A percentile compares a stretch with the other conserved stretches of the same genome.
phyloP scores from a whole-genome alignment of 169 alveolate species.

The Plasmodium falciparum region DNA sequence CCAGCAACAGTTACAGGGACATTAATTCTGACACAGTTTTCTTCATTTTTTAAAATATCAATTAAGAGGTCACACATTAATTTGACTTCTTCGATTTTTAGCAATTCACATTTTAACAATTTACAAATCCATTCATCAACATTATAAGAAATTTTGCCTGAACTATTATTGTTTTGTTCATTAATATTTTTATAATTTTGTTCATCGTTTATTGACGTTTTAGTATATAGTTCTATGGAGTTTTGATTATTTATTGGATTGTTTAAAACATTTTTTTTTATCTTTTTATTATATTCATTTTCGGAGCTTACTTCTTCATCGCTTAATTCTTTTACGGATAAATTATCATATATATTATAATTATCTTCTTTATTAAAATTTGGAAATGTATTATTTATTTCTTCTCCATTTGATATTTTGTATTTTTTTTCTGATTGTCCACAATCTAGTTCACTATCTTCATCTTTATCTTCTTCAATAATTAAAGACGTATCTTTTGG shows the following conservation, averaged over 20 bases:
- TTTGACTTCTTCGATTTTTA: slow-evolving; percentile 47
- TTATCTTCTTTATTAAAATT: slow-evolving; percentile 29
- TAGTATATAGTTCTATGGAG: neutral
- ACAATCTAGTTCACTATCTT: neutral
- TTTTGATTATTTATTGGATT: slow-evolving; percentile 14
- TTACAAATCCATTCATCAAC: slow-evolving; percentile 71
- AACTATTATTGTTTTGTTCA: neutral
- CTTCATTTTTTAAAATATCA: slow-evolving; percentile 89
- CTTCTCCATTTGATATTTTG: slow-evolving; percentile 19
- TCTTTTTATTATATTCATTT: slow-evolving; percentile 56
- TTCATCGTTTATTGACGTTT: neutral
- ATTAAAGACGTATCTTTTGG: neutral
- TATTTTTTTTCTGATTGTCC: slow-evolving; percentile 42
- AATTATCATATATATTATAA: slow-evolving; percentile 31
- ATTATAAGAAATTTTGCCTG: slow-evolving; percentile 22
- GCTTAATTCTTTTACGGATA: slow-evolving; percentile 67
- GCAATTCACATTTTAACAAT: slow-evolving; percentile 53
- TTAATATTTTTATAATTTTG: neutral
- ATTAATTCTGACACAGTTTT: slow-evolving; percentile 90
- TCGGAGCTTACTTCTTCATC: slow-evolving; percentile 63
- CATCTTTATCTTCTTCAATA: neutral
- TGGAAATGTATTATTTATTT: slow-evolving; percentile 1
- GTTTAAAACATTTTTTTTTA: slow-evolving; percentile 24
- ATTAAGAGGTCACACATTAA: slow-evolving; percentile 86
- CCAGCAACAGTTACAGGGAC: slow-evolving; percentile 97